A percentile compares a stretch with the other conserved stretches of the same genome.
Conservation (phyloP, 176 grass and related monocot species). For the Oryza glaberrima region DNA sequence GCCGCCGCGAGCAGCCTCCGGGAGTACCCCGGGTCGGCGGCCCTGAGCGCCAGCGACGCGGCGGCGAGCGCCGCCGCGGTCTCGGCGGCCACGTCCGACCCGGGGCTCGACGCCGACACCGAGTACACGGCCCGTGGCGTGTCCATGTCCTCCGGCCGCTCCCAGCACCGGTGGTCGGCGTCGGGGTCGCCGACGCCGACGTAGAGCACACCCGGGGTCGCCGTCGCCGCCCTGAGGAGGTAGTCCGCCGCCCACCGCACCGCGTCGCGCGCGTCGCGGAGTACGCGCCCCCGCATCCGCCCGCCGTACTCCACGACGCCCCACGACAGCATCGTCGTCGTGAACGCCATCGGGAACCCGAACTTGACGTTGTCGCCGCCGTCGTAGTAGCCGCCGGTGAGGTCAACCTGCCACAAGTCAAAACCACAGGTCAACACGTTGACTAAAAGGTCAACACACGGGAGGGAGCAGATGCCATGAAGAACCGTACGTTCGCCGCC, state of each 20-base stretch:
- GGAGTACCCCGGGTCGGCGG: constrained; percentile 50
- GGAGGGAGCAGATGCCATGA: too few relatives aligned
- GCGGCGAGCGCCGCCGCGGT: constrained; percentile 83
- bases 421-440: neutral
- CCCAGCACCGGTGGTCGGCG: constrained; percentile 84
- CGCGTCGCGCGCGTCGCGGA: constrained; percentile 47
- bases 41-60: constrained; percentile 45
- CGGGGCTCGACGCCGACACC: constrained; percentile 59
- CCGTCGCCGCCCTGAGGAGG: constrained; percentile 71
- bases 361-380: constrained; percentile 95
- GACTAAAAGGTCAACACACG: neutral
- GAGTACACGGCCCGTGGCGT: constrained; percentile 70
- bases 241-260: constrained; percentile 83
- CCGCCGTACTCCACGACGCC: constrained; percentile 69
- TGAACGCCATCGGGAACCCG: constrained; percentile 88
- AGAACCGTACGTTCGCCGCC: constrained; percentile 49
- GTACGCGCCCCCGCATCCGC: constrained; percentile 39
- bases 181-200: constrained; percentile 84
- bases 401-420: constrained; percentile 56
- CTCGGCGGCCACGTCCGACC: constrained; percentile 77
- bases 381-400: constrained; percentile 88
- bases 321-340: constrained; percentile 79
- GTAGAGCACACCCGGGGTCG: constrained; percentile 62
- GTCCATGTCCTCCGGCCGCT: constrained; percentile 90
- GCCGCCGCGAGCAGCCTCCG: constrained; percentile 48